Base-by-base conservation (phyloP, 2,329 filamentous ascomycete genomes). In the Botrytis deweyae region DNA sequence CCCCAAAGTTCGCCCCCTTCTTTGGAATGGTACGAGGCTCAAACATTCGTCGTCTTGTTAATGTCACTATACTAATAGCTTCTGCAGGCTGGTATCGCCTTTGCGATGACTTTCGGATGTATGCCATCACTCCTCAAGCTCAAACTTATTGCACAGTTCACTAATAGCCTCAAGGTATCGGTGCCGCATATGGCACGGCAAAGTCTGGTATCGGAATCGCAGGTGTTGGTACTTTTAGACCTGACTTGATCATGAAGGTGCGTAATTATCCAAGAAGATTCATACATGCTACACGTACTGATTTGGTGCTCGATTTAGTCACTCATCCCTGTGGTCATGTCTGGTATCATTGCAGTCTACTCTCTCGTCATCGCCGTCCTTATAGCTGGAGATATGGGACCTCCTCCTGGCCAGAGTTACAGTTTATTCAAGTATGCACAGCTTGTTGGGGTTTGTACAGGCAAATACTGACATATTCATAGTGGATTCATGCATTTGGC, bases 341-440 rank as follows among this genome's bases (percentile, higher is more conserved):
- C 96, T 79, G 96, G 96, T 89, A 99, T 99, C 82, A 94, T 99
- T 81, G 96, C 96, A 74, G 96, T 99, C 78, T 99, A 99, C 85
- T 93, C 95, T 70, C 92, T 99, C 79, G 96, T 99, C 80, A 95
- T 99, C 79, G 93, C 95, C 29, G 96, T 99, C 81, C 89, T 99
- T 78, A 99, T 99, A 82, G 93, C 94, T 73, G 92, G 94, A 83
- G 94, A 97, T 83, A 90, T 98, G 82, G 88, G 87, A 68, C 93
- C 94, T 42, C 92, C 91, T 73, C 87, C 88, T 25, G 84, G 84
- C 33, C 85, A 88, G 77, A 82, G 87, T 81, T 97, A 97, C 85
- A 94, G 91, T 81, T 86, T 98, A 77, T 99, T 96, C 85, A 92
- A 89, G 91, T 93, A 86, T 76, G 89, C 44, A 52, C 72, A 65